Evolutionary conservation across 2,329 filamentous ascomycete genomes (phyloP).

Genomic region (Pochonia chlamydosporia): DNA sequence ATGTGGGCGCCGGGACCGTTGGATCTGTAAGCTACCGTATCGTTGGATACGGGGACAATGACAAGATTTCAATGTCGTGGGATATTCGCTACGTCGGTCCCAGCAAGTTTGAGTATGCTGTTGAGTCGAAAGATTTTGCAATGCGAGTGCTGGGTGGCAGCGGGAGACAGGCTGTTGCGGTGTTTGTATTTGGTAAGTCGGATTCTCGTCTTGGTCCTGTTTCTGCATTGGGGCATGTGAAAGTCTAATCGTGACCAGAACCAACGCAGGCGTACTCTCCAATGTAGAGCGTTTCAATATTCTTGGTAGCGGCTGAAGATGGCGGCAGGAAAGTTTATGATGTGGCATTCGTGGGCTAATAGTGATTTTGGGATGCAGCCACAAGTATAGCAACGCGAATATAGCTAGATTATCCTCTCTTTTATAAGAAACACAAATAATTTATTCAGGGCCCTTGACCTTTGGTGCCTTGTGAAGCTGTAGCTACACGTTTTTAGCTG

Average conservation of each 20-base stretch:
- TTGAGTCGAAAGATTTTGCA: background rate
- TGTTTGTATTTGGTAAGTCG: slow-evolving; percentile 2
- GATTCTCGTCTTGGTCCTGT: no score
- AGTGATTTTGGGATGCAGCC: background rate
- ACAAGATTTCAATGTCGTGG: background rate
- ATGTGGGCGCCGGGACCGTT: background rate
- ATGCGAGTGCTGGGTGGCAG: background rate
- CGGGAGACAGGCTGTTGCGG: slow-evolving; percentile 2
- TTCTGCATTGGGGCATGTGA: background rate
- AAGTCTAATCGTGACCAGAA: background rate
- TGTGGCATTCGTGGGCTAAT: background rate
- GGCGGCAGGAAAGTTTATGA: background rate
- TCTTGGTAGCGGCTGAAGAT: background rate
- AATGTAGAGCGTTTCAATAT: background rate
- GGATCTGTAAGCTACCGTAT: slow-evolving; percentile 3
- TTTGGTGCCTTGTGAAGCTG: no score
- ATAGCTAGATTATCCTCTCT: background rate
- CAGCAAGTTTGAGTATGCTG: background rate
- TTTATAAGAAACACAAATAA: no score
- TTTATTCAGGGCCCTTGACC: no score
- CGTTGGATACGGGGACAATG: background rate
- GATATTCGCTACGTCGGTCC: slow-evolving; percentile 1
- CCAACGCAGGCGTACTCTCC: background rate
- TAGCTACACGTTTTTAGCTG: no score
- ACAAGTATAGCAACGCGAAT: background rate